These are phyloP conservation scores for Artomyces pyxidatus DNA, from an alignment of 768 basidiomycete genomes.

Conservation along the genomic window DNA sequence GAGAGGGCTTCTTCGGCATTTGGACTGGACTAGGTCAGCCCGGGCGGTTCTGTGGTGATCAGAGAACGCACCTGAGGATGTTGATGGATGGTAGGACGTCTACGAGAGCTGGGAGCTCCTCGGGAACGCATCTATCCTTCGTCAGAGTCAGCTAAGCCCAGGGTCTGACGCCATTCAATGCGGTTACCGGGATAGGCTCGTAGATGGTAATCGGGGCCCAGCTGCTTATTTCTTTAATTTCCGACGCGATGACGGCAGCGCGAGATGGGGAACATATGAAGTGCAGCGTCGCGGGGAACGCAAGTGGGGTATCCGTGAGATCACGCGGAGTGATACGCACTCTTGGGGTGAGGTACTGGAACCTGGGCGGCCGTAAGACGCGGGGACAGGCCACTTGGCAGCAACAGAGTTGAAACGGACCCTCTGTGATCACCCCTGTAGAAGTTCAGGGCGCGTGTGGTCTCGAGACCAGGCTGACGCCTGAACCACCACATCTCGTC, in stretches of 20 bases:
- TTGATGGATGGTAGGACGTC: constrained; percentile 49
- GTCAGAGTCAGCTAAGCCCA: constrained; percentile 5
- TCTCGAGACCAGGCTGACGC: constrained; percentile 42
- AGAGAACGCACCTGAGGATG: constrained; percentile 52
- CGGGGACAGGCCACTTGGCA: constrained; percentile 5
- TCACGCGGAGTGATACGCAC: constrained; percentile 67
- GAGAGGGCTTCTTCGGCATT: constrained; percentile 80
- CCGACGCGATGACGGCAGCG: constrained; percentile 56
- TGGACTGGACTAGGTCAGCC: constrained; percentile 37
- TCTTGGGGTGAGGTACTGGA: constrained; percentile 69
- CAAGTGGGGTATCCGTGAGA: constrained; percentile 45
- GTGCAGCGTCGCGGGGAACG: constrained; percentile 50
- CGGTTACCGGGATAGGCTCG: constrained; percentile 78
- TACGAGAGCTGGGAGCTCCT: constrained; percentile 62
- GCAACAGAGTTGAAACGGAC: constrained; percentile 30
- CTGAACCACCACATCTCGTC: constrained; percentile 73
- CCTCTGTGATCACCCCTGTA: constrained; percentile 68
- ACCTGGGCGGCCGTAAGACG: constrained; percentile 35
- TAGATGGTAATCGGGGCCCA: constrained; percentile 71
- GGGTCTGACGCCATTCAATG: background rate
- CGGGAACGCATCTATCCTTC: constrained; percentile 72
- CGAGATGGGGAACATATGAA: constrained; percentile 81
- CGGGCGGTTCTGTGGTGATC: background rate
- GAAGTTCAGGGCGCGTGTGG: constrained; percentile 65
- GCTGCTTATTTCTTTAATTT: constrained; percentile 40